Percentiles rank a stretch among this genome's conserved stretches.
These are phyloP conservation scores for Trichocladium antarcticum DNA, from an alignment of 495 filamentous ascomycete genomes.

Conservation along the genomic window DNA sequence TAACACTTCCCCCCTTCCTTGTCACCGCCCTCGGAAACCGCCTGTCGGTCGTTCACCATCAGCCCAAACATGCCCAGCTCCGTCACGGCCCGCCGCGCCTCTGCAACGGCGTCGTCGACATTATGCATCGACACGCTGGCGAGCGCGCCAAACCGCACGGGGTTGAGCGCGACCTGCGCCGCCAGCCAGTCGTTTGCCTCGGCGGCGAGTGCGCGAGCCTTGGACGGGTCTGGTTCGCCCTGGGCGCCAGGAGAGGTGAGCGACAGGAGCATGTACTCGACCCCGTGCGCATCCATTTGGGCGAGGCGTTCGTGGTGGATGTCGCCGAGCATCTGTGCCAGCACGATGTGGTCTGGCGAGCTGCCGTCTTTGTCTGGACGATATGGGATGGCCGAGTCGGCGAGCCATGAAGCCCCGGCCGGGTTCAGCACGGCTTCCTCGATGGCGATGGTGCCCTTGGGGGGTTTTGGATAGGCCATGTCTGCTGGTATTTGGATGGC, in stretches of 20 bases:
- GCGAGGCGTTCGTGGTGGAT: conserved; percentile 42
- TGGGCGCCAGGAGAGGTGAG: conserved; percentile 48
- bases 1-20: conserved; percentile 48
- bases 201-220: conserved; percentile 27
- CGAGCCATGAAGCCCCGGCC: conserved; percentile 21
- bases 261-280: conserved; percentile 50
- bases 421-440: conserved; percentile 46
- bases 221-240: conserved; percentile 36
- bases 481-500: background rate
- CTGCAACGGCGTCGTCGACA: conserved; percentile 42
- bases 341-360: background rate
- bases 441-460: conserved; percentile 48
- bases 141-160: conserved; percentile 47
- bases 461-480: conserved; percentile 17
- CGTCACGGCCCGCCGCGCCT: conserved; percentile 45
- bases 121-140: conserved; percentile 34
- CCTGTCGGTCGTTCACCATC: conserved; percentile 48
- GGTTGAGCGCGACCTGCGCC: conserved; percentile 38
- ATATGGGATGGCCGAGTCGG: conserved; percentile 22
- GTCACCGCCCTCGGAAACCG: conserved; percentile 12
- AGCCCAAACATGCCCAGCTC: conserved; percentile 48
- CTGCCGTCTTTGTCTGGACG: conserved; percentile 11
- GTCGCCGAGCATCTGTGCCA: conserved; percentile 20
- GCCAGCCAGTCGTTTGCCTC: conserved; percentile 51
- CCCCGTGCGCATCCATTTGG: conserved; percentile 46